Percentiles rank a stretch among this genome's conserved stretches.
Evolutionary conservation across 2,329 filamentous ascomycete species (phyloP).

Genomic region (Monosporascus cannonballus): DNA sequence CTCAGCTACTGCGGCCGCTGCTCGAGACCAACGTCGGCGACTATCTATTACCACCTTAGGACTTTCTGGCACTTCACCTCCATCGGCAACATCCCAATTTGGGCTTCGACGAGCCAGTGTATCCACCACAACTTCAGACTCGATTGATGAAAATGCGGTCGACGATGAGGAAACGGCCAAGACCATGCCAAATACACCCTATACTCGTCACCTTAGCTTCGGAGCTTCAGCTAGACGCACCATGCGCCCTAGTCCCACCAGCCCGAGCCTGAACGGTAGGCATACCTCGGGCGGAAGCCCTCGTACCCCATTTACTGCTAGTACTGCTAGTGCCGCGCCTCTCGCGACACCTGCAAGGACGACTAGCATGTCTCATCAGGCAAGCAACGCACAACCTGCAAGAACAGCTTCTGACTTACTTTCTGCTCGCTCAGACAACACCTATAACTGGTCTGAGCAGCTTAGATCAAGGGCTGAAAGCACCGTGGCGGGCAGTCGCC

Average conservation of each 20-base stretch:
- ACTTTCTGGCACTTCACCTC: constrained; percentile 66
- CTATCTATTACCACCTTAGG: constrained; percentile 71
- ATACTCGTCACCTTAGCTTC: constrained; percentile 82
- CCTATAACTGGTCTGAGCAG: constrained; percentile 96
- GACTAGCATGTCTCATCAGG: constrained; percentile 37
- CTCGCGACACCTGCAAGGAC: constrained; percentile 27
- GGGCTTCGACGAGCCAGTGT: constrained; percentile 59
- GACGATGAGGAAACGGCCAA: constrained; percentile 60
- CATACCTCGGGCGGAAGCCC: constrained; percentile 23
- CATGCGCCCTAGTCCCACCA: constrained; percentile 54
- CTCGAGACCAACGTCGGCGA: constrained; percentile 51
- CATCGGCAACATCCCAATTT: constrained; percentile 40
- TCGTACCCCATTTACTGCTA: constrained; percentile 29
- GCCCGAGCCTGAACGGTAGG: constrained; percentile 60
- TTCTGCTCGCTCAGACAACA: constrained; percentile 69
- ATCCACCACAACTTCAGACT: constrained; percentile 59
- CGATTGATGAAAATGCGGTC: constrained; percentile 66
- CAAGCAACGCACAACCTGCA: constrained; percentile 52
- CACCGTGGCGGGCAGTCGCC: constrained; percentile 52
- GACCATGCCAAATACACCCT: constrained; percentile 64
- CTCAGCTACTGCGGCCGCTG: constrained; percentile 17
- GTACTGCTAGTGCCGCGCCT: constrained; percentile 25
- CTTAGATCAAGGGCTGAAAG: constrained; percentile 88
- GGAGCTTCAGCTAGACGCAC: constrained; percentile 73
- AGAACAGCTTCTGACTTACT: constrained; percentile 61